Evolutionary conservation across 2,329 filamentous ascomycete genomes (phyloP), one percentile per base, ranked within the genome.

Genomic region (Ascomycota sp.): DNA sequence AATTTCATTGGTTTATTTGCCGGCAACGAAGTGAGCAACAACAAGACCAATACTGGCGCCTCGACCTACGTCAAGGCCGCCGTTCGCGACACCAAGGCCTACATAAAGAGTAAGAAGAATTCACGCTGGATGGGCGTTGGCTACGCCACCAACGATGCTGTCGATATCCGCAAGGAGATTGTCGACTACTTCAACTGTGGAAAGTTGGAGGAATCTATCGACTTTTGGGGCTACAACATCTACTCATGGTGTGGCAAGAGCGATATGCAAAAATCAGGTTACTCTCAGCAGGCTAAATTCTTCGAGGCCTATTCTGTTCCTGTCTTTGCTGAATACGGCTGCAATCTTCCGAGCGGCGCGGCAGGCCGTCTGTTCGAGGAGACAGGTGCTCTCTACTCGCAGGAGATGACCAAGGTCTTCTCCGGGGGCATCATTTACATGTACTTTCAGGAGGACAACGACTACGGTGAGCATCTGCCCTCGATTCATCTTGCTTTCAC

Each of bases 211-310:
- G 57, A 61, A 7, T 46, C 77, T 36, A 93, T 95, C 40, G 89
- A 98, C 57, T 95, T 91, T 65, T 98, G 85, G 80, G 89, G 89
- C 35, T 95, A 95, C 75, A 98, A 98, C 66, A 93, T 95, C 59
- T 98, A 98, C 68, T 92, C 85, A 31, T 98, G 89, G 89, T 98
- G 89, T 52, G 89, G 86, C 42, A 54, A 85, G 42, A 92, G 80
- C 47, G 70, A 62, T 44, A 89, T 77, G 59, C 47, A 62, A 23
- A 48, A 63, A 35, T 94, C 89, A 4, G 81, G 82, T 32, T 98
- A 85, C 57, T 63, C 75, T 39, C 65, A 72, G 33, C 78, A 86
- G 51, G 83, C 83, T 42, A 55, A 80, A 40, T 86, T 94, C 58
- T 98, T 94, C 61, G 53, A 63, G 35, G 70, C 75, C 50, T 98